Conservation (phyloP, 345 rosid genomes). For the Linum lewisii region DNA sequence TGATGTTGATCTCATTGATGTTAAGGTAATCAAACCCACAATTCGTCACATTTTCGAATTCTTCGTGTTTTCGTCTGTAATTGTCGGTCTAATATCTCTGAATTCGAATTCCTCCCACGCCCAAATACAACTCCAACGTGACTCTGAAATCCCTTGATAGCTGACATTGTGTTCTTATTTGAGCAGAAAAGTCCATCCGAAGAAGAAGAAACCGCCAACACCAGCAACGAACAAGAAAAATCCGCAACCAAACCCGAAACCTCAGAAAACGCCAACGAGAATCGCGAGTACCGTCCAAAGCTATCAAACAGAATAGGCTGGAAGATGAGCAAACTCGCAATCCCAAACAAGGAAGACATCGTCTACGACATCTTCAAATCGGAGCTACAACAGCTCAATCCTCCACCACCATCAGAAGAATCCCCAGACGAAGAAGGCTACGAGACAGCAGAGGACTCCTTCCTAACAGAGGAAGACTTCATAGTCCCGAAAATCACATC, state of each 20-base stretch:
- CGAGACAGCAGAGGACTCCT: constrained; percentile 65
- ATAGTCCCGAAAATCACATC: constrained; percentile 46
- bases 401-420: constrained; percentile 15
- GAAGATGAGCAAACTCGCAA: constrained; percentile 31
- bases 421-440: constrained; percentile 41
- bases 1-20: constrained; percentile 53
- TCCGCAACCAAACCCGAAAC: constrained; percentile 12
- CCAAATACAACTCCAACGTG: too few relatives aligned
- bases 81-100: too few relatives aligned
- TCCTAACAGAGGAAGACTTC: constrained; percentile 60
- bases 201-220: constrained; percentile 43
- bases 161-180: neutral
- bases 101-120: too few relatives aligned
- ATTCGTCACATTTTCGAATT: too few relatives aligned
- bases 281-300: constrained; percentile 17
- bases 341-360: constrained; percentile 20
- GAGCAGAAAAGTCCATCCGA: constrained; percentile 54
- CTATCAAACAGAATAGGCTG: constrained; percentile 22
- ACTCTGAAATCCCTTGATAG: too few relatives aligned
- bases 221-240: constrained; percentile 13
- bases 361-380: constrained; percentile 13
- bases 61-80: too few relatives aligned
- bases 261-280: constrained; percentile 12
- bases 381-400: constrained; percentile 12
- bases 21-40: constrained; percentile 30